phyloP scores from a whole-genome alignment of 768 basidiomycete species.

The Mrakia hoshinonis region DNA sequence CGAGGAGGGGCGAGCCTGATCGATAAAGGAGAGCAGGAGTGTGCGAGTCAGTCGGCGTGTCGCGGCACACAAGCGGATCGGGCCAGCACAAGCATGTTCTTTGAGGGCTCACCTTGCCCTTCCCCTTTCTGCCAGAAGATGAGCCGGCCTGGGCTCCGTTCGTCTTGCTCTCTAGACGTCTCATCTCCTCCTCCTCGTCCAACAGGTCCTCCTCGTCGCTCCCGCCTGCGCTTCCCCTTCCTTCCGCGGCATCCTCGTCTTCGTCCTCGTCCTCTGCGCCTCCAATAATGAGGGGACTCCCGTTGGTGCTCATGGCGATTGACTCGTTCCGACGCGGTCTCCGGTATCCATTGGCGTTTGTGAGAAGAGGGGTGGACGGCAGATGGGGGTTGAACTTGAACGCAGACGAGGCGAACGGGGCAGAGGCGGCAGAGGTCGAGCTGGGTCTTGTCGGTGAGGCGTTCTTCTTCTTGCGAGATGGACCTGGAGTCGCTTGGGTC shows the following conservation, averaged over 20 bases:
- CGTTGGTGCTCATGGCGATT: constrained; percentile 22
- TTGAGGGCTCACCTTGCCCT: not conserved
- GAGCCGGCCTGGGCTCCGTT: not conserved
- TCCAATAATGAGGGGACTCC: constrained; percentile 14
- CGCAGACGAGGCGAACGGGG: not conserved
- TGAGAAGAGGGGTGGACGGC: constrained; percentile 10
- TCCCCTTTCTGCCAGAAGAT: not conserved
- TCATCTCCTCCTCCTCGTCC: constrained; percentile 18
- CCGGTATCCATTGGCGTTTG: not conserved
- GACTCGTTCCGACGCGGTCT: constrained; percentile 15
- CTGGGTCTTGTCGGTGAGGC: not conserved
- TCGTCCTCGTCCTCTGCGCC: not conserved
- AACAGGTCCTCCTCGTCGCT: constrained; percentile 15
- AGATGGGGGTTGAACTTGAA: constrained; percentile 24
- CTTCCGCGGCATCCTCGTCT: not conserved
- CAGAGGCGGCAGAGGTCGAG: not conserved
- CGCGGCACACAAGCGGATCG: no score
- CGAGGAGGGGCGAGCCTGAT: not conserved
- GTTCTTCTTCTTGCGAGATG: not conserved
- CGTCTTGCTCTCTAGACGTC: constrained; percentile 1
- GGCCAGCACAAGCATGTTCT: no score
- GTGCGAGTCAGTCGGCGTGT: not conserved
- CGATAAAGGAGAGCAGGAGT: not conserved
- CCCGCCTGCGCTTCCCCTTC: not conserved
- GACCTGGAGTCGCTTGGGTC: not conserved